Base-by-base conservation (phyloP, 2,329 filamentous ascomycete species). In the Dothidotthia symphoricarpi region DNA sequence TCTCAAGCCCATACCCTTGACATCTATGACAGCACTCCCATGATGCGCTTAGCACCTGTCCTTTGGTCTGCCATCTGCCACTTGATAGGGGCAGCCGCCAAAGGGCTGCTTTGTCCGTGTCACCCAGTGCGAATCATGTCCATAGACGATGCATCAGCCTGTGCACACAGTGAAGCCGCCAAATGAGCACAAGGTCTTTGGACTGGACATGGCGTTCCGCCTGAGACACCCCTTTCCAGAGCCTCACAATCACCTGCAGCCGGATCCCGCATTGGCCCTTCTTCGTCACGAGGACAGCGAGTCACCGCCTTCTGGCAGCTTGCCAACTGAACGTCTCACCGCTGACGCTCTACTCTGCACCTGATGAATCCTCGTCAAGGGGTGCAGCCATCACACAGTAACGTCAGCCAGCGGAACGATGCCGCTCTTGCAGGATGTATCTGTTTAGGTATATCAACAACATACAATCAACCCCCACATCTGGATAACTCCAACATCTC, bases 241-340 rank as follows among this genome's bases (percentile, higher is more conserved):
- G 38, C 43, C 39, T 34, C 36, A 41, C 27, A 34, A 48, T 49
- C 51, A 53, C 46, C 52, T 47, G 50, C 32, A 36, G 25, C 32
- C 31, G 33, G 36, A 43, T 22, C 45, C 36, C 42, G 22, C 37
- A 35, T 17, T 36, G 47, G 30, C 33, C 39, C 31, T 31, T 30
- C 28, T 19, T 34, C 17, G 24, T 46, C 31, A 47, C 28, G 32
- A 34, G 36, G 24, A 17, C 27, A 27, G 16, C 25, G 36, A 16
- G 27, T 43, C 35, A 35, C 31, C 24, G 24, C 36, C 35, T 22
- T 33, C 14, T n/a, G 14, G 12, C 19, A 22, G 19, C 19, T 9
- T 22, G 19, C 19, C 19, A 22, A n/a, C n/a, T n/a, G n/a, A n/a
- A 22, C 19, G 19, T 22, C 19, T 22, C 19, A 22, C 19, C 19